Evolutionary conservation across 192 early-diverging fungal genomes (phyloP).

Genomic region (Umbelopsis vinacea): DNA sequence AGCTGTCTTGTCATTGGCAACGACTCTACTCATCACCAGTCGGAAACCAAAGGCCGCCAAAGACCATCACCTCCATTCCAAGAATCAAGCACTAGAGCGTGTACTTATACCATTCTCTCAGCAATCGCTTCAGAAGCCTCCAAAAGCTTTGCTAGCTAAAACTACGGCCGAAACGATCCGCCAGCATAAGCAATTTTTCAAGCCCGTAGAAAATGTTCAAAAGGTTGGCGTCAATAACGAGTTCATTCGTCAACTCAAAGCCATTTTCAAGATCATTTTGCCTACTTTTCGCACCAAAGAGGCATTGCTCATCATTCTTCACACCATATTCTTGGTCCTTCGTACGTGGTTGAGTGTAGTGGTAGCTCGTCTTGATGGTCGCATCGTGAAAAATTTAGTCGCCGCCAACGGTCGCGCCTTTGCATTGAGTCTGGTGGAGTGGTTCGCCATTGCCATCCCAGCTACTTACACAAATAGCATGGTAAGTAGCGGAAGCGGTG

Average conservation of each 20-base stretch:
- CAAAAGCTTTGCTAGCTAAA: slow-evolving; percentile 19
- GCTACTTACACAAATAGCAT: slow-evolving; percentile 98
- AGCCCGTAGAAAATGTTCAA: slow-evolving; percentile 35
- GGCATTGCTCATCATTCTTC: slow-evolving; percentile 75
- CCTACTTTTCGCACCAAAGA: slow-evolving; percentile 83
- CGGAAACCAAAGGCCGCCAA: slow-evolving; percentile 19
- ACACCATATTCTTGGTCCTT: slow-evolving; percentile 85
- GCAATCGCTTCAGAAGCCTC: neutral
- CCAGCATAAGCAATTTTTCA: slow-evolving; percentile 49
- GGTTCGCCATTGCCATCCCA: slow-evolving; percentile 94
- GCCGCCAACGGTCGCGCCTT: slow-evolving; percentile 62
- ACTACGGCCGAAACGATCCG: slow-evolving; percentile 44
- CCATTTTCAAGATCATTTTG: slow-evolving; percentile 82
- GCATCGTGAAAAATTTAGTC: slow-evolving; percentile 94
- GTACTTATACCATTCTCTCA: neutral
- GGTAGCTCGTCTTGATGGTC: slow-evolving; percentile 90
- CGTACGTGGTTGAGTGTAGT: slow-evolving; percentile 92
- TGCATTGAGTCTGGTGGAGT: slow-evolving; percentile 76
- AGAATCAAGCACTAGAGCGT: neutral
- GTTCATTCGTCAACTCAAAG: slow-evolving; percentile 66
- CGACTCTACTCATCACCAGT: slow-evolving; percentile 1
- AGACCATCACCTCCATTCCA: slow-evolving; percentile 8
- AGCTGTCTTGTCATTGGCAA: slow-evolving; percentile 26
- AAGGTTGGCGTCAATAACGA: slow-evolving; percentile 65
- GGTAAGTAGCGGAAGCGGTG: slow-evolving; percentile 58